Base-by-base conservation (phyloP, 2,329 filamentous ascomycete genomes). In the Colletotrichum sp. region DNA sequence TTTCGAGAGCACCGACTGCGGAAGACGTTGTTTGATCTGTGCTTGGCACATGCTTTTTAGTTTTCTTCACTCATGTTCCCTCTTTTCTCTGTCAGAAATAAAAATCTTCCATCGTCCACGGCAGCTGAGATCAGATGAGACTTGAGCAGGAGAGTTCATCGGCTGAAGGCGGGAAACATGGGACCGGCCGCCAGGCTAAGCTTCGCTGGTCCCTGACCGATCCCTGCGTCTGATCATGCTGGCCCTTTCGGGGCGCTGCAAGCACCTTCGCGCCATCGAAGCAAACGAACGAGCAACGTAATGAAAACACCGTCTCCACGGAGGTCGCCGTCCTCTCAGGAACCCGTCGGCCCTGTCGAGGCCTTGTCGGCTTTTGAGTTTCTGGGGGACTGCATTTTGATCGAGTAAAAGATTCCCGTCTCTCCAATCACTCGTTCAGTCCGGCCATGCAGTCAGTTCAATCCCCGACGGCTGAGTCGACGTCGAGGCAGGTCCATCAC, bases 231-330 rank as follows among this genome's bases (percentile, higher is more conserved):
- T 64, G 32, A 68, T 69, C 70, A 39, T 63, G 61, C 36, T 48
- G 43, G 68, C 14, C 32, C 43, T 52, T 52, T 52, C n/a, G 43
- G 43, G 30, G 18, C 26, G 59, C 72, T 48, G 26, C 68, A 21
- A n/a, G 39, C 28, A 16, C 39, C 12, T 39, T 43, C 18, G 60
- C 28, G 68, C 13, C 21, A 32, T 68, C 36, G n/a, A 32, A 57
- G 18, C 28, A 67, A 68, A 43, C 10, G 70, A 34, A 43, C 14
- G 70, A 34, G 43, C 71, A 24, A 75, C 70, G 70, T 75, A 69
- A 73, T 69, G 64, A n/a, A 73, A 69, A 73, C 28, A 26, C 13
- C 34, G 43, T 74, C 57, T 74, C 70, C 70, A 69, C 70, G 74
- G 74, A 65, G 64, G 26, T 65, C 32, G 57, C 73, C 64, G 70